A percentile compares a stretch with the other conserved stretches of the same genome.
Evolutionary conservation across 139 green algal species (phyloP).

Genomic region (Chlamydomonas incerta): DNA sequence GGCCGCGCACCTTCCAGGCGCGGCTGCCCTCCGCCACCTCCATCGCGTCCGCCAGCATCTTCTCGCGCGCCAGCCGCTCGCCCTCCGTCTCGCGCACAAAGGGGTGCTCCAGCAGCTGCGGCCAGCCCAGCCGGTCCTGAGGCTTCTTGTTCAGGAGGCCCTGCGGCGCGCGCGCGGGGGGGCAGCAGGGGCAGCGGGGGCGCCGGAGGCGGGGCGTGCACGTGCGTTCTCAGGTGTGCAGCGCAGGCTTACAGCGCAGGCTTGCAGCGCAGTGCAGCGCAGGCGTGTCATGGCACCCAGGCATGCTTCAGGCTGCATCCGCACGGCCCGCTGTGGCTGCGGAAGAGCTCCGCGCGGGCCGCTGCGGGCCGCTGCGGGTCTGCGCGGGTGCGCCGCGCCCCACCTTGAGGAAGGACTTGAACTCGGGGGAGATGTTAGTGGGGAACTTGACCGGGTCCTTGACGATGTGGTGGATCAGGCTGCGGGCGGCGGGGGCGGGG

Average conservation of each 20-base stretch:
- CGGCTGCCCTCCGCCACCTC: conserved; percentile 65
- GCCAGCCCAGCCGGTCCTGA: conserved; percentile 89
- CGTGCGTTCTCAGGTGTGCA: no score
- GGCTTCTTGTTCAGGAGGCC: conserved; percentile 97
- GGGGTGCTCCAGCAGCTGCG: conserved; percentile 91
- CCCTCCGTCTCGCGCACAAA: conserved; percentile 88
- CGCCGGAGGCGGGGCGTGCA: no score
- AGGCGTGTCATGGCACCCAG: no score
- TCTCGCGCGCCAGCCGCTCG: conserved; percentile 30
- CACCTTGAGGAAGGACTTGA: conserved; percentile 93
- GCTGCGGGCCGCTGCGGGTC: no score
- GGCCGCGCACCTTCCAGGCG: conserved; percentile 59
- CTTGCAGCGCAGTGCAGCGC: no score
- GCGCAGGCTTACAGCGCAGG: no score
- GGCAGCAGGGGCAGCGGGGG: no score
- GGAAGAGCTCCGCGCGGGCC: no score
- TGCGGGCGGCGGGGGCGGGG: background rate
- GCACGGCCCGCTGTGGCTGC: no score
- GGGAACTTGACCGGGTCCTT: conserved; percentile 93
- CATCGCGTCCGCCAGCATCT: conserved; percentile 33
- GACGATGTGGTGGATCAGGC: conserved; percentile 78
- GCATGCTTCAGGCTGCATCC: no score
- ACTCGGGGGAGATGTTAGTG: conserved; percentile 85
- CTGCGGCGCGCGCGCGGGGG: conserved; percentile 30
- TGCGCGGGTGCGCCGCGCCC: no score